A percentile compares a stretch with the other conserved stretches of the same genome.
phyloP scores from a whole-genome alignment of 1,284 basidiomycete genomes.

The Omphalotus olearius region DNA sequence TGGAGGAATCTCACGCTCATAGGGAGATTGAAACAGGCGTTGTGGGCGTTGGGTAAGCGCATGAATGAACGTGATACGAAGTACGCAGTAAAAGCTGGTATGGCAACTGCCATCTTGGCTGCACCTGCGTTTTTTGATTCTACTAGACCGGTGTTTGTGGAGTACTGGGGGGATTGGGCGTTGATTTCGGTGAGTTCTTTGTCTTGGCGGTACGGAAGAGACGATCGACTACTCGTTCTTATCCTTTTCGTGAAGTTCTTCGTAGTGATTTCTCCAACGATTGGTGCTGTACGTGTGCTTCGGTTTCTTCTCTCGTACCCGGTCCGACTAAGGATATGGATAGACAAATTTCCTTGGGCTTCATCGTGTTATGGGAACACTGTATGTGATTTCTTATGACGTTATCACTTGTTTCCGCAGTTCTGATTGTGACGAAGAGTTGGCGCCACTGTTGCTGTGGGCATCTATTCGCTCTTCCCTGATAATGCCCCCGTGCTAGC shows the following conservation, averaged over 20 bases:
- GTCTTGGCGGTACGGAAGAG: neutral
- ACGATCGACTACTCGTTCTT: neutral
- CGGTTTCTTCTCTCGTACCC: neutral
- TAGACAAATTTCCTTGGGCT: conserved; percentile 81
- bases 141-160: conserved; percentile 75
- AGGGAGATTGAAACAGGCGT: conserved; percentile 57
- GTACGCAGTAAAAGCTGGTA: conserved; percentile 86
- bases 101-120: conserved; percentile 77
- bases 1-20: conserved; percentile 50
- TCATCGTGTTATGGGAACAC: conserved; percentile 77
- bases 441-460: conserved; percentile 76
- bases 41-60: conserved; percentile 77
- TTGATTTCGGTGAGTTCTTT: conserved; percentile 71
- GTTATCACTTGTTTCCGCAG: conserved; percentile 1
- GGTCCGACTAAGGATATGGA: conserved; percentile 4
- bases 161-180: conserved; percentile 91
- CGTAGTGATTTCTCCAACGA: conserved; percentile 85
- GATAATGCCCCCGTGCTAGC: conserved; percentile 75
- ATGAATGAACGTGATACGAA: conserved; percentile 76
- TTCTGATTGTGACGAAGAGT: conserved; percentile 38
- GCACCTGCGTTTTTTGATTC: conserved; percentile 81
- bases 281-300: conserved; percentile 63
- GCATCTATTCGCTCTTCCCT: conserved; percentile 71
- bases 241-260: conserved; percentile 57
- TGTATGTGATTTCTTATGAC: conserved; percentile 45